A percentile compares a stretch with the other conserved stretches of the same genome.
Conservation (phyloP, 345 rosid species). For the Lumnitzera racemosa region DNA sequence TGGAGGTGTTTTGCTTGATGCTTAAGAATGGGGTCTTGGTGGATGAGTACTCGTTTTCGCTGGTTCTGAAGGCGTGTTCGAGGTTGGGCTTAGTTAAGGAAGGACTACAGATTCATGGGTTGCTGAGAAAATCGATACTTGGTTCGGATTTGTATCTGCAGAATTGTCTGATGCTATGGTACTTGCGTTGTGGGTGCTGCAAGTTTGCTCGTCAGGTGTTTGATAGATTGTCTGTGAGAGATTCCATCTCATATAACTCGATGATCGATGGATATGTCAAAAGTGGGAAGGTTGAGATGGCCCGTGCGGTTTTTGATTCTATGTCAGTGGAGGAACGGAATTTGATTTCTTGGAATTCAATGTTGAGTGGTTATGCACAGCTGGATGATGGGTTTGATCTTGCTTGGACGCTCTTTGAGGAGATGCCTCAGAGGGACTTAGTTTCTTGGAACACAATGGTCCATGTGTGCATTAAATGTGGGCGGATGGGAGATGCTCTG, state of each 20-base stretch:
- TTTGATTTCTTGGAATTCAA: conserved; percentile 58
- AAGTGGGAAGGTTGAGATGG: conserved; percentile 35
- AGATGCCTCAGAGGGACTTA: conserved; percentile 47
- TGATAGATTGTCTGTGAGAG: conserved; percentile 25
- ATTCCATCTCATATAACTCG: conserved; percentile 38
- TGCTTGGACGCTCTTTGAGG: conserved; percentile 39
- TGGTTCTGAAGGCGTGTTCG: conserved; percentile 45
- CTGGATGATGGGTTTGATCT: conserved; percentile 21
- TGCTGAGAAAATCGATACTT: conserved; percentile 25
- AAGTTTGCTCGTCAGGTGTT: conserved; percentile 23
- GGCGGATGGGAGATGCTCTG: conserved; percentile 33
- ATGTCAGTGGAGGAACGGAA: conserved; percentile 39
- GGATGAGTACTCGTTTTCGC: conserved; percentile 36
- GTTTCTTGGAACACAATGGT: conserved; percentile 45
- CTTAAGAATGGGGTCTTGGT: conserved; percentile 26
- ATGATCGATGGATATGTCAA: conserved; percentile 49
- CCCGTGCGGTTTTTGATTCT: conserved; percentile 33
- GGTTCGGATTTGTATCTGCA: conserved; percentile 27
- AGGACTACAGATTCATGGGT: conserved; percentile 45
- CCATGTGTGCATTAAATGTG: conserved; percentile 27
- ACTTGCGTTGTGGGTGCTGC: conserved; percentile 17
- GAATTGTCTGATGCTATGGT: conserved; percentile 31
- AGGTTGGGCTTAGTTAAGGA: conserved; percentile 26
- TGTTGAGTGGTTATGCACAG: conserved; percentile 45
- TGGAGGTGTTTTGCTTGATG: conserved; percentile 27